Evolutionary conservation across 2,329 filamentous ascomycete genomes (phyloP).

Genomic region (Clarireedia monteithiana): DNA sequence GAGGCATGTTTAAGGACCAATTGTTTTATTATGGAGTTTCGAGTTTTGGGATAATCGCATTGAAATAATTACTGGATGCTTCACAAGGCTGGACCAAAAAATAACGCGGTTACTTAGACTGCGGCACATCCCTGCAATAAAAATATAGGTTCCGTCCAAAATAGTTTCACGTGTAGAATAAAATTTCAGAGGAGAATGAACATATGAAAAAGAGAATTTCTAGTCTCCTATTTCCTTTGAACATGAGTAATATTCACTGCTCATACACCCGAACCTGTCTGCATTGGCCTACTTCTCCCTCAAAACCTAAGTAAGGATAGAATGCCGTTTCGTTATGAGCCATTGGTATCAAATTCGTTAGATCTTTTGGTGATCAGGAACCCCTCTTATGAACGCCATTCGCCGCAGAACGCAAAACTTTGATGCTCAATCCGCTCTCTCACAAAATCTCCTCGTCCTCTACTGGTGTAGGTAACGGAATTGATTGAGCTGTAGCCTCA

Average conservation of each 20-base stretch:
- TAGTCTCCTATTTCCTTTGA: too few relatives aligned
- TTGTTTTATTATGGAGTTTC: not conserved
- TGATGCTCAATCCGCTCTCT: not conserved
- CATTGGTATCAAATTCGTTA: conserved; percentile 18
- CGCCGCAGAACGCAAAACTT: conserved; percentile 16
- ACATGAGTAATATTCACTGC: not conserved
- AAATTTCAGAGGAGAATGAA: too few relatives aligned
- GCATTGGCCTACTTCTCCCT: not conserved
- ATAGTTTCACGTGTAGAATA: too few relatives aligned
- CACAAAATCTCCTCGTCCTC: conserved; percentile 25
- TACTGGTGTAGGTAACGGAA: conserved; percentile 6
- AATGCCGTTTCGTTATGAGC: conserved; percentile 2
- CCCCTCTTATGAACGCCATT: conserved; percentile 11
- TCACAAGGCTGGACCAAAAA: conserved; percentile 17
- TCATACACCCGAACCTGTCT: not conserved
- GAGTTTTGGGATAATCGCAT: not conserved
- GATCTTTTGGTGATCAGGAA: not conserved
- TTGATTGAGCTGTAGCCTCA: not conserved
- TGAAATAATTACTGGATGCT: not conserved
- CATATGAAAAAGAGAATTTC: too few relatives aligned
- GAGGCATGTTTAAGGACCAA: conserved; percentile 41
- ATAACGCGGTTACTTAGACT: not conserved
- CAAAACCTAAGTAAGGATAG: not conserved
- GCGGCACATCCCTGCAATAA: not conserved
- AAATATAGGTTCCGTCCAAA: too few relatives aligned